These are phyloP conservation scores for Phlegmacium glaucopus DNA, from an alignment of 768 basidiomycete genomes.

Conservation along the genomic window DNA sequence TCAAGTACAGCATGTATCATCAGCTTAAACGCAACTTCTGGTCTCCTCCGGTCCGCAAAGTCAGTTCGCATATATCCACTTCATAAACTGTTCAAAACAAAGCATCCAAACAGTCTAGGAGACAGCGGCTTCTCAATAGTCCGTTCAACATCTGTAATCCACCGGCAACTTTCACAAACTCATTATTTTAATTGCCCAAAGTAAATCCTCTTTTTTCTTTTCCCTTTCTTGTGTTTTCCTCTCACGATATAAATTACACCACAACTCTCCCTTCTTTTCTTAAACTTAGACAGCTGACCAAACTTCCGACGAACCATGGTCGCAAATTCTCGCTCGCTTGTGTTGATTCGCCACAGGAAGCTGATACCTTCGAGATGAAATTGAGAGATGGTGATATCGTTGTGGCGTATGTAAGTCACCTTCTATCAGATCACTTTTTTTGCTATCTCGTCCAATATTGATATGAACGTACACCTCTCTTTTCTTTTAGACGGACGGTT, in stretches of 20 bases:
- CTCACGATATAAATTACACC: slow-evolving; percentile 6
- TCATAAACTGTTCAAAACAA: slow-evolving; percentile 1
- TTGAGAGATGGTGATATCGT: slow-evolving; percentile 51
- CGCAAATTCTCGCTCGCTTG: slow-evolving; percentile 48
- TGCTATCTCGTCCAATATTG: background rate
- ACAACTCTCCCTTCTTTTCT: background rate
- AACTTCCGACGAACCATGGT: slow-evolving; percentile 42
- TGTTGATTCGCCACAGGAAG: slow-evolving; percentile 48
- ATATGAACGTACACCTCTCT: background rate
- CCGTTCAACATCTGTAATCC: slow-evolving; percentile 60
- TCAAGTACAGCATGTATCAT: slow-evolving; percentile 83
- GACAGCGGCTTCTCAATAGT: slow-evolving; percentile 76
- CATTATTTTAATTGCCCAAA: slow-evolving; percentile 58
- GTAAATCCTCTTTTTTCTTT: slow-evolving; percentile 24
- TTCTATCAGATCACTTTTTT: background rate
- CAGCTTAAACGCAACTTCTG: slow-evolving; percentile 71
- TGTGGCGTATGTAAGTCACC: slow-evolving; percentile 40
- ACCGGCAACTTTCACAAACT: slow-evolving; percentile 48
- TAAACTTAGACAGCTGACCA: slow-evolving; percentile 48
- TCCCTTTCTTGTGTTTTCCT: slow-evolving; percentile 5
- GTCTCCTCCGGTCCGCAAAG: slow-evolving; percentile 76
- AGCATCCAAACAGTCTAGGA: slow-evolving; percentile 49
- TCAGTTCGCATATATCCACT: slow-evolving; percentile 31
- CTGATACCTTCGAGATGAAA: slow-evolving; percentile 40
- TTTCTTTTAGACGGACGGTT: slow-evolving; percentile 44